Percentiles rank a stretch among this genome's conserved stretches.
These are phyloP conservation scores for Geranium brycei DNA, from an alignment of 345 rosid species.

Conservation along the genomic window DNA sequence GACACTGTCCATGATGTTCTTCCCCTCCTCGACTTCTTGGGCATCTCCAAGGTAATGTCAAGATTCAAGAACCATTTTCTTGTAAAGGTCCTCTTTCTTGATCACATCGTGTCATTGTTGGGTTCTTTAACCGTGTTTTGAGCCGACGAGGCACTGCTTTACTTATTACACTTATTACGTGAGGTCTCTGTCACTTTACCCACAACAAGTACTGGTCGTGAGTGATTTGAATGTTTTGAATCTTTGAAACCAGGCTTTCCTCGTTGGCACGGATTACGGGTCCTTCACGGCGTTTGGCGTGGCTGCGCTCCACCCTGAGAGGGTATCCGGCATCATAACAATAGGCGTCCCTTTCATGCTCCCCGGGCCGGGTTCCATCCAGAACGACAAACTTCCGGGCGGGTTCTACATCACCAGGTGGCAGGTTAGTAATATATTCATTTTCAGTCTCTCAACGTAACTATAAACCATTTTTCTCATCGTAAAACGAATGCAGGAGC, in stretches of 20 bases:
- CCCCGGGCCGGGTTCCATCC: conserved; percentile 9
- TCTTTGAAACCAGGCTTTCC: conserved; percentile 24
- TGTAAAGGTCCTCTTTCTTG: no score
- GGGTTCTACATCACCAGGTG: conserved; percentile 43
- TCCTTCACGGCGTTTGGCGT: conserved; percentile 27
- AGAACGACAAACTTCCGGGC: conserved; percentile 28
- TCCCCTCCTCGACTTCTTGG: conserved; percentile 29
- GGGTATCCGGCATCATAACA: conserved; percentile 35
- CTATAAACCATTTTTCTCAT: not conserved
- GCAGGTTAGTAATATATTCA: conserved; percentile 21
- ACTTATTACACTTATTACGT: not conserved
- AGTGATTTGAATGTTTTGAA: not conserved
- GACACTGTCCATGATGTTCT: conserved; percentile 27
- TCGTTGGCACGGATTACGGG: conserved; percentile 46
- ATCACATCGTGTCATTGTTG: no score
- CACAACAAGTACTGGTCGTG: no score
- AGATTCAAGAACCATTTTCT: not conserved
- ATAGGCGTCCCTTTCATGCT: conserved; percentile 34
- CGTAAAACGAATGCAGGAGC: conserved; percentile 16
- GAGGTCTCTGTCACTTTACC: no score
- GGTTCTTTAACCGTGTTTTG: no score
- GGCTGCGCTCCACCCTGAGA: conserved; percentile 31
- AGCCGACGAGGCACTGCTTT: not conserved
- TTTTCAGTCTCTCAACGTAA: not conserved
- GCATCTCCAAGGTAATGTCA: conserved; percentile 9